Evolutionary conservation across 2,329 filamentous ascomycete genomes (phyloP), one percentile per base, ranked within the genome.

Genomic region (Fusarium euwallaceae): DNA sequence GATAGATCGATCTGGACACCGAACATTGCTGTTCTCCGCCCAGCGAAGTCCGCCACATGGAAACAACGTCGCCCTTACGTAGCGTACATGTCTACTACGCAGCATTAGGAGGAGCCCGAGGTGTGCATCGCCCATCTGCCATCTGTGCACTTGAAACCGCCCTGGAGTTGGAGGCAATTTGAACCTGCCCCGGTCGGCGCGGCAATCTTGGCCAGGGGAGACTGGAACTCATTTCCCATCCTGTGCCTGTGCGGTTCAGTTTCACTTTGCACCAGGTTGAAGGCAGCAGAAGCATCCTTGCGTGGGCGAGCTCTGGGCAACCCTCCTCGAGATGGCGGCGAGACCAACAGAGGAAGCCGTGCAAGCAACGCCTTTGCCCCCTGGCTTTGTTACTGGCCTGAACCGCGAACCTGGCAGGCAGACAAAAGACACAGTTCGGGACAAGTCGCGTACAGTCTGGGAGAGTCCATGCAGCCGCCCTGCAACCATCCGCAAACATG

Each of bases 141-240:
- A 56, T 64, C 48, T 56, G 45, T 64, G 60, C 48, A 64, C 37
- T 56, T 64, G 61, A 64, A 64, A 64, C 48, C 45, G 34, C 48
- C 48, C 37, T 56, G 34, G 32, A 56, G 45, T n/a, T 41, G 61
- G 61, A 20, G 55, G 45, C 37, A 64, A 64, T 64, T 56, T 64
- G 27, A 20, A 36, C 34, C 27, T 41, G 45, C 51, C 62, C 62
- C 34, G 27, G 62, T 36, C 61, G 34, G 34, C 17, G 17, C 32
- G 34, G 34, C 24, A 43, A 64, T 58, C 61, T 56, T 37, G 34
- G 22, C 34, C 12, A n/a, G 61, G 45, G 34, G 61, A 41, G 22
- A 22, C 48, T 39, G 39, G 51, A 34, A 37, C 51, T 64, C 62
- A 59, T 64, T 64, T 64, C 62, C 62, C 51, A 32, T 55, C 12